Percentiles rank a stretch among this genome's conserved stretches.
phyloP scores from a whole-genome alignment of 768 basidiomycete genomes.

The Tubosaeta sp. region DNA sequence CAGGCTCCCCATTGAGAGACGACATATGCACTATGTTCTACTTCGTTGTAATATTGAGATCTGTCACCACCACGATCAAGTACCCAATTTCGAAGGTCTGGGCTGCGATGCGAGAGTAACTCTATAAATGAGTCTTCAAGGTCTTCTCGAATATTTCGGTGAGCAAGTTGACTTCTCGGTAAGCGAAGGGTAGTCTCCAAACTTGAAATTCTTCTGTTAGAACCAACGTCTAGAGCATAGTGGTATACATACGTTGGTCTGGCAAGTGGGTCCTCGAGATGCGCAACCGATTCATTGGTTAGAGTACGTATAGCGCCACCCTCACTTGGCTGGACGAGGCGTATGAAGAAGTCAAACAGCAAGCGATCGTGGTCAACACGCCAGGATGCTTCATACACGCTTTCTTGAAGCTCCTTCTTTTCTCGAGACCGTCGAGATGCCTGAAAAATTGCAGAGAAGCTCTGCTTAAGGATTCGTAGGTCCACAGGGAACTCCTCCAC shows the following conservation, averaged over 20 bases:
- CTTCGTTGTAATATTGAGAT: background rate
- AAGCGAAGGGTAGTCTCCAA: background rate
- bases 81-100: background rate
- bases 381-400: background rate
- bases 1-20: background rate
- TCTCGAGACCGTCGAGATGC: too few relatives aligned
- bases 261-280: background rate
- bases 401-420: too few relatives aligned
- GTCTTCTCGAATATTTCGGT: background rate
- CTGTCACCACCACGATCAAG: background rate
- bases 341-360: conserved; percentile 9
- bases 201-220: background rate
- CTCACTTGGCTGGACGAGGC: background rate
- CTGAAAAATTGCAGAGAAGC: too few relatives aligned
- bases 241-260: background rate
- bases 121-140: background rate
- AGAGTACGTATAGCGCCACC: background rate
- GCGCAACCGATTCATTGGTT: background rate
- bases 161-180: background rate
- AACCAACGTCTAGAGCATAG: background rate
- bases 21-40: background rate
- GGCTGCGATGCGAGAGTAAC: background rate
- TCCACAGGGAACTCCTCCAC: too few relatives aligned
- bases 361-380: conserved; percentile 9
- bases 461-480: too few relatives aligned